Conservation (phyloP, 345 rosid species). For the Dovyalis caffra region DNA sequence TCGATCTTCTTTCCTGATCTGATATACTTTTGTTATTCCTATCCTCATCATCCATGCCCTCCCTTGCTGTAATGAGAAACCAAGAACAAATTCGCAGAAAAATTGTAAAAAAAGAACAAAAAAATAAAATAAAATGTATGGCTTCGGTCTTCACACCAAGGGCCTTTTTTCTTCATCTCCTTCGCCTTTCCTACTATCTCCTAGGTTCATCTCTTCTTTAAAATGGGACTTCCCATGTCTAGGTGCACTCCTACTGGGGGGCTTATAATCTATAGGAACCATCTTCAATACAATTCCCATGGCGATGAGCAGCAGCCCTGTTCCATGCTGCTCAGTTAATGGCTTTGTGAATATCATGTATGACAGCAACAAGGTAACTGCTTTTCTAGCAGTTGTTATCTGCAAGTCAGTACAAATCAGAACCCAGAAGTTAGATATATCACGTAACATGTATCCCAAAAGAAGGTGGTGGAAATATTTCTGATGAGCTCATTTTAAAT, state of each 20-base stretch:
- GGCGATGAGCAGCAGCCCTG: slow-evolving; percentile 68
- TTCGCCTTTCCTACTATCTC: slow-evolving; percentile 22
- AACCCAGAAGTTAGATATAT: background rate
- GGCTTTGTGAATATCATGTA: slow-evolving; percentile 91
- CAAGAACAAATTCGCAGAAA: background rate
- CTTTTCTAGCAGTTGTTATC: slow-evolving; percentile 89
- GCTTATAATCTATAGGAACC: slow-evolving; percentile 58
- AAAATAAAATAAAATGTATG: background rate
- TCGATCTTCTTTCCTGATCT: background rate
- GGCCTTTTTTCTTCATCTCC: slow-evolving; percentile 52
- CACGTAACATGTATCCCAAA: background rate
- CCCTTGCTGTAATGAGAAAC: background rate
- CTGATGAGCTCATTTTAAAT: background rate
- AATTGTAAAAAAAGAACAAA: background rate
- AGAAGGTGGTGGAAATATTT: background rate
- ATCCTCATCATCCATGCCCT: background rate
- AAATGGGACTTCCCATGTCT: slow-evolving; percentile 23
- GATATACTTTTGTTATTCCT: slow-evolving; percentile 1
- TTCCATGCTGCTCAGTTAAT: slow-evolving; percentile 72
- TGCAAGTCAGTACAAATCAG: slow-evolving; percentile 21
- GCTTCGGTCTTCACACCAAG: slow-evolving; percentile 36
- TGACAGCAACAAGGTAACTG: slow-evolving; percentile 66
- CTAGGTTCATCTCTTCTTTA: slow-evolving; percentile 16
- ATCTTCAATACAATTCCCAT: slow-evolving; percentile 81
- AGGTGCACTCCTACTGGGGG: slow-evolving; percentile 21